phyloP scores from a whole-genome alignment of 164 flowering plant genomes.

The Vitis riparia region DNA sequence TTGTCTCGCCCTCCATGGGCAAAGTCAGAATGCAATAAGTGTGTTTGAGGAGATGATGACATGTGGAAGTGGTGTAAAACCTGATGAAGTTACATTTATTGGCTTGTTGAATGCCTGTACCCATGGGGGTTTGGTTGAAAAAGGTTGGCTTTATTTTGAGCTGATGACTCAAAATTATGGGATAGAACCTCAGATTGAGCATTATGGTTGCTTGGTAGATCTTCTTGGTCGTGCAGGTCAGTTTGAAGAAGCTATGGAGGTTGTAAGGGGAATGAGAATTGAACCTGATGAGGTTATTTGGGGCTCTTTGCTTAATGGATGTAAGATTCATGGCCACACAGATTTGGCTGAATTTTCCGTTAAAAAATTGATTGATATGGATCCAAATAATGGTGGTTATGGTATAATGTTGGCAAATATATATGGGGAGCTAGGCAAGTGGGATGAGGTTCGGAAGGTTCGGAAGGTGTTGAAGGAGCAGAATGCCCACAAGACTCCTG shows the following conservation, averaged over 20 bases:
- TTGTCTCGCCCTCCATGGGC: conserved; percentile 62
- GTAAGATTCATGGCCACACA: conserved; percentile 44
- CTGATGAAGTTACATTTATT: conserved; percentile 58
- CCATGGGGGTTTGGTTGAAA: conserved; percentile 59
- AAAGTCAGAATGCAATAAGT: conserved; percentile 39
- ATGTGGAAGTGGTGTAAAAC: conserved; percentile 25
- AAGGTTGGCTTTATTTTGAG: conserved; percentile 42
- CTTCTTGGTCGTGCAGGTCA: conserved; percentile 66
- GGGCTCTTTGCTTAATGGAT: conserved; percentile 69
- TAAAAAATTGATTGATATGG: conserved; percentile 46
- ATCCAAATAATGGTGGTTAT: conserved; percentile 65
- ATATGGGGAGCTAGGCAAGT: conserved; percentile 59
- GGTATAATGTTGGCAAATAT: conserved; percentile 65
- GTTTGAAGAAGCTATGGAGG: conserved; percentile 55
- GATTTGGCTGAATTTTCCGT: conserved; percentile 64
- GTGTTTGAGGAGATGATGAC: conserved; percentile 52
- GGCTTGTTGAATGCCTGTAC: conserved; percentile 67
- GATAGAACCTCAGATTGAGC: conserved; percentile 57
- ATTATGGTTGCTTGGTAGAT: conserved; percentile 67
- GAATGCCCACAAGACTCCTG: conserved; percentile 54
- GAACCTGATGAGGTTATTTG: conserved; percentile 65
- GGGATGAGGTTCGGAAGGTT: conserved; percentile 58
- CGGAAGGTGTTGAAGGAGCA: conserved; percentile 47
- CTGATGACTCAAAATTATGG: conserved; percentile 37
- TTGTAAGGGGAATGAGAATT: conserved; percentile 48